Evolutionary conservation across 768 basidiomycete species (phyloP), one percentile per base, ranked within the genome.

Genomic region (Boletus rubropictus): DNA sequence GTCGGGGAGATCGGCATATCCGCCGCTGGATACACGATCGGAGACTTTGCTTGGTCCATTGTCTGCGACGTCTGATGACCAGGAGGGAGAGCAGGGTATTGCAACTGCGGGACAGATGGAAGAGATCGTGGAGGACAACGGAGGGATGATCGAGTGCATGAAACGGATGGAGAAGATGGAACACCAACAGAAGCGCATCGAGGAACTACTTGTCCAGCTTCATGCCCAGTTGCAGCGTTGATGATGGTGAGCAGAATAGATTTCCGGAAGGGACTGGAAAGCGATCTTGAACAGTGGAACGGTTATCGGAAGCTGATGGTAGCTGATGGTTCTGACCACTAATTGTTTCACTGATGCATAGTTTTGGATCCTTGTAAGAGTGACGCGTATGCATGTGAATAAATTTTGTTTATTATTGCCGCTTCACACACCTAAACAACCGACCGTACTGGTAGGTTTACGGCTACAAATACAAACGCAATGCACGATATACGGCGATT

Each of bases 151-250:
- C 5, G 61, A 55, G 28, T 62, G 68, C 58, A 59, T 60, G 41
- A 62, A 60, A 49, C 61, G 71, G 40, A 56, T 79, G 46, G 66
- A 67, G 10, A 46, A 52, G 27, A 70, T 79, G 22, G 77, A 79
- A 48, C 61, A 61, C 48, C 56, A 65, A 42, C 78, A 80, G 57
- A 58, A 69, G 49, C 65, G 77, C 44, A 78, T 79, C 31, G 77
- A 79, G 56, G 68, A 69, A 1, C 44, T 80, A 42, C 65, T 80
- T 34, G 38, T 69, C 20, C 63, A 68, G 38, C 56, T 73, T 35
- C 52, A 53, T 11, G 50, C 50, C 1, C 52, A 28, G 24, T 18
- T 63, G 25, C 56, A 49, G 33, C 48, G 39, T 17, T 49, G 46
- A 58, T 21, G 14, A 33, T 27, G 27, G 8, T 11, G n/a, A 21